Evolutionary conservation across 352 stramenopile genomes (phyloP), one percentile per base, ranked within the genome.

Genomic region (Bremia lactucae): DNA sequence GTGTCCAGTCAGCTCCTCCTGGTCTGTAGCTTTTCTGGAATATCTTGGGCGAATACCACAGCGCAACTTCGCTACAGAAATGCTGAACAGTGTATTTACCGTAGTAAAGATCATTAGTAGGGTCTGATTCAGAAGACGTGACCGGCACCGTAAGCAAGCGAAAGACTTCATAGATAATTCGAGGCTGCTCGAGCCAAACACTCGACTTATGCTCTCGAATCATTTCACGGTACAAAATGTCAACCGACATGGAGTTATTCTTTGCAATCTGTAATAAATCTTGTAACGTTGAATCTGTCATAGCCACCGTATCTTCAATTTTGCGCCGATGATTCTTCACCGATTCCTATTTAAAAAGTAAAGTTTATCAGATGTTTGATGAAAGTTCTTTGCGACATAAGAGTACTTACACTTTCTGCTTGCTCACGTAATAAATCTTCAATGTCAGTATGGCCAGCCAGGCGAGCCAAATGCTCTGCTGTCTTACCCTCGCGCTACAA

Each of bases 101-200:
- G 41, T 92, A 92, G n/a, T 68, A 65, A 4, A 72, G 59, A 36
- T 92, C 76, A 43, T 65, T 54, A 20, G 46, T 49, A 14, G 39
- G 43, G 2, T 65, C 59, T 0, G 46, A 51, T n/a, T 69, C 53
- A n/a, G 53, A 46, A 6, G 62, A 66, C 20, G 59, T 46, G 15
- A 52, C 55, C 18, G 52, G 36, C n/a, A 70, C 35, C 16, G 80
- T 90, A 10, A 92, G 41, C 9, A 88, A 48, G 8, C 58, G 64
- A 48, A 92, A 85, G 2, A 89, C 72, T 47, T 92, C 80, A 51
- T 80, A 78, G 54, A 92, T 80, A 68, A 92, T 83, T 25, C 54
- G 66, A 29, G 80, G 77, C 26, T 88, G 68, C 29, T 87, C 70
- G 5, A 92, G 59, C 76, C 76, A 92, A 20, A 46, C 44, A 6